These are phyloP conservation scores for Trichomonascaceae sp. DNA, from an alignment of 1,139 yeast genomes.

Conservation along the genomic window DNA sequence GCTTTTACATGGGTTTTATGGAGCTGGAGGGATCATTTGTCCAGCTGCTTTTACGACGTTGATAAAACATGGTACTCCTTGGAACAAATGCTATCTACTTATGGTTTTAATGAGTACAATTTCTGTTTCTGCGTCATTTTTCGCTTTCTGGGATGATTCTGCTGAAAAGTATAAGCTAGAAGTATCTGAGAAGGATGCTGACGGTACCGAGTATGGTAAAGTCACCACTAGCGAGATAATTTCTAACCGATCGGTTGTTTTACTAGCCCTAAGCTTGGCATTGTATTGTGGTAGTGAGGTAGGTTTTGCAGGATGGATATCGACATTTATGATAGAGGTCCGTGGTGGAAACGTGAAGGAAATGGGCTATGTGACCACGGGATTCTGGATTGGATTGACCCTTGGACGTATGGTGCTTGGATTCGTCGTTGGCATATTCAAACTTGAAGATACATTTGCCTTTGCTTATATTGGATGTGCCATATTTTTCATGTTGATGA, in stretches of 20 bases:
- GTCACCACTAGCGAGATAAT: not conserved
- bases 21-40: constrained; percentile 56
- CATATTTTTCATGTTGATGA: constrained; percentile 18
- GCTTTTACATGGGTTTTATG: constrained; percentile 53
- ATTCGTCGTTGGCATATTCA: constrained; percentile 25
- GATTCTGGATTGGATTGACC: constrained; percentile 68
- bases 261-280: constrained; percentile 49
- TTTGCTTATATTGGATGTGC: constrained; percentile 16
- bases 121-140: constrained; percentile 21
- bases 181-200: not conserved
- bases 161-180: constrained; percentile 13
- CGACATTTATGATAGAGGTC: constrained; percentile 53
- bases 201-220: not conserved
- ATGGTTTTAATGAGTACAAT: constrained; percentile 37
- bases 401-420: constrained; percentile 49
- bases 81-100: constrained; percentile 52
- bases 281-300: constrained; percentile 68
- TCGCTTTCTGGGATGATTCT: constrained; percentile 21
- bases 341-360: constrained; percentile 42
- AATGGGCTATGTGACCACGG: constrained; percentile 62
- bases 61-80: constrained; percentile 41
- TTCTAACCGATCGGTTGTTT: constrained; percentile 54
- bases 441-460: constrained; percentile 19
- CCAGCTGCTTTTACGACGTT: constrained; percentile 55
- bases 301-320: constrained; percentile 65